Evolutionary conservation across 352 stramenopile genomes (phyloP), one percentile per base, ranked within the genome.

Genomic region (Pythium insidiosum): DNA sequence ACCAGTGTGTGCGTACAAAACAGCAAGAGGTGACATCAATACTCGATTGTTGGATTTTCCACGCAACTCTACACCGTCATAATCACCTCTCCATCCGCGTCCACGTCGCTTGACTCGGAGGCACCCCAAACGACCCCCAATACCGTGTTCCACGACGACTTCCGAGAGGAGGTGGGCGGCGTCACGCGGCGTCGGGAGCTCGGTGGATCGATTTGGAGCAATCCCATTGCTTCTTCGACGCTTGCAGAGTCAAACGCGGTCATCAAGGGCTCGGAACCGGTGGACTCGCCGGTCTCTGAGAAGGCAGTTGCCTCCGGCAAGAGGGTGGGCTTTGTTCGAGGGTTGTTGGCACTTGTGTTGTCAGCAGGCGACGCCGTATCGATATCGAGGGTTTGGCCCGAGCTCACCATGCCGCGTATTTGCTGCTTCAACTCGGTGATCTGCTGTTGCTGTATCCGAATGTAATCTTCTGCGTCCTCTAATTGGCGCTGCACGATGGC

Each of bases 11-110:
- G 61, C 56, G n/a, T n/a, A n/a, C n/a, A n/a, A 83, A 83, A 30
- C 75, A 88, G 43, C 72, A 84, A 78, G 30, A 9, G 12, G 7
- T 21, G 43, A 38, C 18, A 41, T 4, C 30, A 40, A n/a, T 21
- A 35, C 3, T 9, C 7, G 33, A 16, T 35, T 38, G 51, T 49
- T 35, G 18, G n/a, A n/a, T n/a, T n/a, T n/a, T n/a, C n/a, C n/a
- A n/a, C n/a, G n/a, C n/a, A n/a, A n/a, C n/a, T n/a, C 51, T 79
- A 88, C 35, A 91, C 75, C 16, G 75, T 91, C 69, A 91, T 91
- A 46, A 88, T 78, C 21, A 91, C 61, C 53, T 91, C 79, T 16
- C 68, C 75, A 28, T 88, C 74, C 11, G 41, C 51, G 18, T 69
- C 53, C 4, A 53, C 52, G 15, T 62, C 61, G 30, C 28, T 67